These are phyloP conservation scores for Apophysomyces elegans DNA, from an alignment of 371 early-diverging fungal species.

Conservation along the genomic window DNA sequence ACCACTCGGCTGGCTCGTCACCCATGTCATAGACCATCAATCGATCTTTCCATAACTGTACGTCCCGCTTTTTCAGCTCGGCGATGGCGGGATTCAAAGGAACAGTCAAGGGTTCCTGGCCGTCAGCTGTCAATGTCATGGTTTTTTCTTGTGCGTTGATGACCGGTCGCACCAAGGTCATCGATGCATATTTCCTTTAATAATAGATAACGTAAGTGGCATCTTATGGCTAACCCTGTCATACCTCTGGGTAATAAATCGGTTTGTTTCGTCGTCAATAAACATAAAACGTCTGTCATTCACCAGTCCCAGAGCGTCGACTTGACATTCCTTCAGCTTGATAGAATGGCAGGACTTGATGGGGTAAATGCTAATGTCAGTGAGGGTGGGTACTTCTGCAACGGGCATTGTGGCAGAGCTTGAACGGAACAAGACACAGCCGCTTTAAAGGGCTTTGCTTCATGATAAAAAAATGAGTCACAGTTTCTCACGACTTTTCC, in stretches of 20 bases:
- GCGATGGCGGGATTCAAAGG: constrained; percentile 36
- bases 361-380: constrained; percentile 41
- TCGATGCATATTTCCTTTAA: constrained; percentile 44
- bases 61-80: constrained; percentile 18
- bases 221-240: background rate
- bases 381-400: constrained; percentile 21
- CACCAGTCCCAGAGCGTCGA: constrained; percentile 39
- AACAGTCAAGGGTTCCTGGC: constrained; percentile 26
- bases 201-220: background rate
- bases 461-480: background rate
- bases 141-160: constrained; percentile 26
- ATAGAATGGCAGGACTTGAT: constrained; percentile 52
- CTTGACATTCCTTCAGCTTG: constrained; percentile 33
- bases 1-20: constrained; percentile 43
- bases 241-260: constrained; percentile 52
- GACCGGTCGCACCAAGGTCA: constrained; percentile 35
- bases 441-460: background rate
- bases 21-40: constrained; percentile 49
- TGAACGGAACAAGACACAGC: background rate
- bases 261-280: constrained; percentile 34
- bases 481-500: constrained; percentile 5
- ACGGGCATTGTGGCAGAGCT: background rate
- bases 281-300: constrained; percentile 53
- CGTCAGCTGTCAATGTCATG: constrained; percentile 33
- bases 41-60: constrained; percentile 38